Evolutionary conservation across 2,329 filamentous ascomycete species (phyloP).

Genomic region (Lachnellula suecica): DNA sequence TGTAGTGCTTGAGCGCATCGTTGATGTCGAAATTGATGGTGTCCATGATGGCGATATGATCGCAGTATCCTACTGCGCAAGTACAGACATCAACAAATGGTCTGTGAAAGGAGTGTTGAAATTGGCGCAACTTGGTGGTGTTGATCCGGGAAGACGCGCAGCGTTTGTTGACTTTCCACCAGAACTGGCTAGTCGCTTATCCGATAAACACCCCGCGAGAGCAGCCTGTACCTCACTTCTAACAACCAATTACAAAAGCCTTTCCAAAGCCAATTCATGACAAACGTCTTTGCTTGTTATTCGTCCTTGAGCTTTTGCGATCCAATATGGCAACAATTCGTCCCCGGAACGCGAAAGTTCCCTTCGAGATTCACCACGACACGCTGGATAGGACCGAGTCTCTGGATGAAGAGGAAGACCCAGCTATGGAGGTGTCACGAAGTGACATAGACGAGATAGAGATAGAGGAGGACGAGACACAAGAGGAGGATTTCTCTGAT

Average conservation of each 20-base stretch:
- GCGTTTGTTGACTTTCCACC: constrained; percentile 10
- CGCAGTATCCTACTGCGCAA: constrained; percentile 13
- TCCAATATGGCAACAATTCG: constrained; percentile 30
- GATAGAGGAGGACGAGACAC: constrained; percentile 33
- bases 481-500: constrained; percentile 43
- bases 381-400: constrained; percentile 35
- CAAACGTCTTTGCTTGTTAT: constrained; percentile 2
- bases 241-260: constrained; percentile 23
- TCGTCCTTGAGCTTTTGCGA: constrained; percentile 7
- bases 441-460: too few species aligned
- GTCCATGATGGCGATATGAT: constrained; percentile 50
- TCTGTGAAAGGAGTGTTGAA: constrained; percentile 30
- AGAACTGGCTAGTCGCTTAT: constrained; percentile 10
- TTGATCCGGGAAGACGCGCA: constrained; percentile 12
- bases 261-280: constrained; percentile 6
- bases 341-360: constrained; percentile 30
- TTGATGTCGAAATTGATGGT: constrained; percentile 93
- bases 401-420: constrained; percentile 36
- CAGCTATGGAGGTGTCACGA: constrained; percentile 39
- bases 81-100: constrained; percentile 20
- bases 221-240: constrained; percentile 13
- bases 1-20: constrained; percentile 92
- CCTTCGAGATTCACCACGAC: constrained; percentile 40
- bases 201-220: constrained; percentile 14
- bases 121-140: constrained; percentile 20